Base-by-base conservation (phyloP, 2,329 filamentous ascomycete species). In the Scedosporium boydii region DNA sequence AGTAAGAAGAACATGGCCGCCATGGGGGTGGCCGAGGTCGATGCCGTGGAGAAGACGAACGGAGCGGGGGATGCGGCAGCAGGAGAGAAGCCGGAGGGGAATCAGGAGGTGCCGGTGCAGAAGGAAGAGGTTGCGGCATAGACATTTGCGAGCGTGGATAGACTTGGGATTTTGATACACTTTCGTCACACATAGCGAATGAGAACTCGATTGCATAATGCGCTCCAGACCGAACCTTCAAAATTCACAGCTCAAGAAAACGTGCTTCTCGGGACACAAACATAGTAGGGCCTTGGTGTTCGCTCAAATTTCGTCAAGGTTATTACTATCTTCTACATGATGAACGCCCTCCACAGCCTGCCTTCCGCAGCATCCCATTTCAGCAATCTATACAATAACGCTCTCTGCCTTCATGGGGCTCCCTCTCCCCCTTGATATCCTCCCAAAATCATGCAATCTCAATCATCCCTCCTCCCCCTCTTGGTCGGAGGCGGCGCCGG, bases 1-100 rank as follows among this genome's bases (percentile, higher is more conserved):
- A 90, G 87, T 69, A 93, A 91, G 77, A 92, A 92, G 72, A 56
- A 29, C 4, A 55, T 41, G 27, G 29, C 29, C 6, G 59, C 59
- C 6, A 61, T 61, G 59, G 59, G 59, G 4, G 26, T 10, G 1
- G n/a, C n/a, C n/a, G 46, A 21, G n/a, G 48, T 16, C 10, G 48
- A 61, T 29, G 48, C 9, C 57, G 72, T 72, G 64, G 73, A 75
- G 67, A 71, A 72, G 60, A 70, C 67, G 55, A 69, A 68, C 48
- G 66, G 57, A 3, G 62, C 64, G 21, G 65, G 63, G 21, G 23
- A 4, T 9, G 23, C 27, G n/a, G 9, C 27, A 7, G 44, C 26
- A 14, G 42, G 10, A 10, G 29, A 27, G 44, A 34, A 26, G n/a
- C 1, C 4, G 42, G 42, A 44, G 4, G 64, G 59, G 60, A 66